Percentiles rank a stretch among this genome's conserved stretches.
These are phyloP conservation scores for Pyricularia pennisetigena DNA, from an alignment of 2,329 filamentous ascomycete species.

Conservation along the genomic window DNA sequence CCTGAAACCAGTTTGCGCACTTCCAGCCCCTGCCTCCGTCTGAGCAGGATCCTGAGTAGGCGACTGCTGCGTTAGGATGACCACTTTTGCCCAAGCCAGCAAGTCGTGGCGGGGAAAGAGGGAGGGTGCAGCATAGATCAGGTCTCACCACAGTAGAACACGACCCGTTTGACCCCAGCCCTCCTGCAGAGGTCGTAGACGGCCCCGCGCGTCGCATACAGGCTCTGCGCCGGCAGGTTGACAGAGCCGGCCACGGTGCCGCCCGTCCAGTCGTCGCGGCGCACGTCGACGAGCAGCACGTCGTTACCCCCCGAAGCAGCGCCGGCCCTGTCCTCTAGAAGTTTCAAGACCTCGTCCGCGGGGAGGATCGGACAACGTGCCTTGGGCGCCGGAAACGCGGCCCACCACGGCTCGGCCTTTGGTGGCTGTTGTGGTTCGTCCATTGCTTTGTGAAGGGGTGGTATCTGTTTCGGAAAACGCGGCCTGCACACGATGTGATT, in stretches of 20 bases:
- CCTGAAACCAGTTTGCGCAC: conserved; percentile 46
- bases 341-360: conserved; percentile 26
- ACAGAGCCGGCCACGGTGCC: conserved; percentile 50
- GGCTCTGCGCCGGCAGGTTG: conserved; percentile 45
- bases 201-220: conserved; percentile 37
- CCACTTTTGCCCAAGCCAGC: too few species aligned
- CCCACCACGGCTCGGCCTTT: conserved; percentile 21
- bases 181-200: conserved; percentile 39
- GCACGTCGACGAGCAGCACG: conserved; percentile 42
- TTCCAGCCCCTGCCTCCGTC: conserved; percentile 39
- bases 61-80: neutral
- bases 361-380: conserved; percentile 26
- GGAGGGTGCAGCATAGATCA: conserved; percentile 9
- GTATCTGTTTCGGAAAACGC: neutral
- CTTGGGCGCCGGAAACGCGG: conserved; percentile 31
- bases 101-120: neutral
- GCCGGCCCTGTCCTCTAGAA: conserved; percentile 27
- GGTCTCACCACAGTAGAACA: conserved; percentile 45
- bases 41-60: conserved; percentile 27
- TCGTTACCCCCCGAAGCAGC: conserved; percentile 17
- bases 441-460: neutral
- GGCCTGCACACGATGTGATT: neutral
- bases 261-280: conserved; percentile 43
- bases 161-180: conserved; percentile 35
- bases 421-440: neutral